A percentile compares a stretch with the other conserved stretches of the same genome.
Conservation (phyloP, 129 eudicot genomes). For the Artemisia tridentata region DNA sequence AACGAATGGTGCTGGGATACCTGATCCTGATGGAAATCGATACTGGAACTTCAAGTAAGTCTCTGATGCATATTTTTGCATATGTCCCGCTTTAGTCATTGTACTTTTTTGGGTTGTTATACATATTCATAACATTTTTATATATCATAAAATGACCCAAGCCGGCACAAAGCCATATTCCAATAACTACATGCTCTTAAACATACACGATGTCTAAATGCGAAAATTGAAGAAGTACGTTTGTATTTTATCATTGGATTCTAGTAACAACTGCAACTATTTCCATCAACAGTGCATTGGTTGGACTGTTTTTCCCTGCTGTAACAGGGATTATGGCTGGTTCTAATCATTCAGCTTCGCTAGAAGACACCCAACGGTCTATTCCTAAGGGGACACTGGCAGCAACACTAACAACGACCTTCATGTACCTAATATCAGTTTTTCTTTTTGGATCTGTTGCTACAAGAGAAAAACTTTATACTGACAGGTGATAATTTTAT, state of each 20-base stretch:
- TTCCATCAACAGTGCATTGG: slow-evolving; percentile 50
- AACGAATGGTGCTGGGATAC: slow-evolving; percentile 72
- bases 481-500: slow-evolving; percentile 64
- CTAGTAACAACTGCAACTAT: no score
- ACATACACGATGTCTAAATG: no score
- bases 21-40: slow-evolving; percentile 65
- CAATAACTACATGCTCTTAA: no score
- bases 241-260: no score
- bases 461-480: slow-evolving; percentile 69
- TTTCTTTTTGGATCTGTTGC: slow-evolving; percentile 76
- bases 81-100: background rate
- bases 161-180: no score
- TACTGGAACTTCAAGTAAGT: slow-evolving; percentile 78
- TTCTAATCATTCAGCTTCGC: slow-evolving; percentile 78
- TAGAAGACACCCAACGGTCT: slow-evolving; percentile 82
- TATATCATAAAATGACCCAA: background rate
- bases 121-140: background rate
- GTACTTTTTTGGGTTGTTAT: background rate
- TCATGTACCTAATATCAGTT: slow-evolving; percentile 56
- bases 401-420: slow-evolving; percentile 57
- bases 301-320: slow-evolving; percentile 90
- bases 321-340: slow-evolving; percentile 96
- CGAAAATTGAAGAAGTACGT: no score
- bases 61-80: background rate
- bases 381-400: slow-evolving; percentile 79